Evolutionary conservation across 2,329 filamentous ascomycete species (phyloP).

Genomic region (Fusarium sp.): DNA sequence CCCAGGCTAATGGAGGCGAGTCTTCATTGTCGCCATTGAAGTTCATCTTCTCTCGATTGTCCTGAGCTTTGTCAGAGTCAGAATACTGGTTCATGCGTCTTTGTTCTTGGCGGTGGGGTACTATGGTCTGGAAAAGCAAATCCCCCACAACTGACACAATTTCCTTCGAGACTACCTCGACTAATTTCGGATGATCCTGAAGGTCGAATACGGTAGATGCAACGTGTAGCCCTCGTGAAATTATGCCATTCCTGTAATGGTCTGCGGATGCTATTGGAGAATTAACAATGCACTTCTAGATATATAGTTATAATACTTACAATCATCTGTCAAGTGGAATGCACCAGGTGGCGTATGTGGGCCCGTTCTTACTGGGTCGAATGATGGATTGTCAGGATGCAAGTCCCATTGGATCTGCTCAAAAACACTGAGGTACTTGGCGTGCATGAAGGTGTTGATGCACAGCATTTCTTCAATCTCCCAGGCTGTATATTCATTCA

Average conservation of each 20-base stretch:
- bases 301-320: not conserved
- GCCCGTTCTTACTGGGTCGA: not conserved
- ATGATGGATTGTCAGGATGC: not conserved
- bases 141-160: not conserved
- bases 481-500: not conserved
- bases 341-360: not conserved
- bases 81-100: not conserved
- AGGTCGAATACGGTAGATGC: not conserved
- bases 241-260: not conserved
- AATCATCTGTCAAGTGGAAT: not conserved
- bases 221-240: not conserved
- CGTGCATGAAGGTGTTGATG: not conserved
- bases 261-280: not conserved
- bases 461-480: conserved; percentile 1
- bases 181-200: not conserved
- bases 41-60: not conserved
- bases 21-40: not conserved
- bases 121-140: not conserved
- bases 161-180: not conserved
- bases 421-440: not conserved
- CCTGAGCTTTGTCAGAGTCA: not conserved
- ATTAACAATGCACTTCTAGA: not conserved
- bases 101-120: not conserved
- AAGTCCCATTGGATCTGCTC: not conserved
- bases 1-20: conserved; percentile 1